A percentile compares a stretch with the other conserved stretches of the same genome.
phyloP scores from a whole-genome alignment of 345 rosid genomes.

The Balakata baccata region DNA sequence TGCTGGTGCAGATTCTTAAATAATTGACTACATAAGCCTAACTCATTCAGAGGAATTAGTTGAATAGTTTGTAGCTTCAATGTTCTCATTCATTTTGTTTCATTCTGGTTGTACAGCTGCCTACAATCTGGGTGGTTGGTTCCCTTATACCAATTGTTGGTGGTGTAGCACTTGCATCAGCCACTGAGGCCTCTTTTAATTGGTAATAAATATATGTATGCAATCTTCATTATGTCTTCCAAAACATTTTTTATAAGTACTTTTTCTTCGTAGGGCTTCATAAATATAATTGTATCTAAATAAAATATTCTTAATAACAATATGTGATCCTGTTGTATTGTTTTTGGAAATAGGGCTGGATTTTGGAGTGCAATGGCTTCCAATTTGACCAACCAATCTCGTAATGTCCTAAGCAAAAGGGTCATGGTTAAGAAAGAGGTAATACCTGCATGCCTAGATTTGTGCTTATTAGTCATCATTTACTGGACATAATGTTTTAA shows the following conservation, averaged over 20 bases:
- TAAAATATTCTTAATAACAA: not conserved
- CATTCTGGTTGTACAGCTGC: constrained; percentile 43
- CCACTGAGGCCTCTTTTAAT: constrained; percentile 87
- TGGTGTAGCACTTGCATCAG: constrained; percentile 94
- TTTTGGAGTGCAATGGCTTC: constrained; percentile 42
- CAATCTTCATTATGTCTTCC: not conserved
- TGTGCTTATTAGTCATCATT: not conserved
- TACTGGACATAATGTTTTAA: not conserved
- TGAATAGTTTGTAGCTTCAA: not conserved
- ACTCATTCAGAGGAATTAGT: no score
- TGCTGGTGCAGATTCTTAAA: not conserved
- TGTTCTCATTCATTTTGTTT: not conserved
- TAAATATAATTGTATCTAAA: not conserved
- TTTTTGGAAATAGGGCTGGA: constrained; percentile 29
- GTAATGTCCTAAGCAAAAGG: constrained; percentile 55
- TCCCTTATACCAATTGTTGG: constrained; percentile 90
- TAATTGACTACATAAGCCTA: not conserved
- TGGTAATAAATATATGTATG: constrained; percentile 44
- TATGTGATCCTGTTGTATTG: not conserved
- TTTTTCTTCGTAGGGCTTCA: not conserved
- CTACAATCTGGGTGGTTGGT: constrained; percentile 82
- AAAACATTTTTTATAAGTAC: not conserved
- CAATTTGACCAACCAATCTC: constrained; percentile 35
- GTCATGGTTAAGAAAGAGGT: constrained; percentile 98
- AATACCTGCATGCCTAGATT: constrained; percentile 15